Evolutionary conservation across 208 protist genomes (phyloP).

Genomic region (Crithidia acanthocephali): DNA sequence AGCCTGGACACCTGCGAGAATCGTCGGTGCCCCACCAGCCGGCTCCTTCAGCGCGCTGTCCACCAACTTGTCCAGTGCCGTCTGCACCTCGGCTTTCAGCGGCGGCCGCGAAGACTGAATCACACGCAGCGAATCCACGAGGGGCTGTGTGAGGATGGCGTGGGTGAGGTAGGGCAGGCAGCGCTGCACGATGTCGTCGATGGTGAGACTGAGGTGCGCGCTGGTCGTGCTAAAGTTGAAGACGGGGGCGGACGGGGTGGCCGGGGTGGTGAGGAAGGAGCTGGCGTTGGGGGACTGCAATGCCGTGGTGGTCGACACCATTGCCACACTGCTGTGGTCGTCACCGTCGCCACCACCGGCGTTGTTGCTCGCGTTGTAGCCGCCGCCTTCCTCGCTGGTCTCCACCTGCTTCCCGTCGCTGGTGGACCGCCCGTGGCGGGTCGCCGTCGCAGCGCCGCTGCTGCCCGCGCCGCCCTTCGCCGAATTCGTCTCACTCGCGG

Average conservation of each 20-base stretch:
- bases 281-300: constrained; percentile 5
- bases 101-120: constrained; percentile 61
- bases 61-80: constrained; percentile 72
- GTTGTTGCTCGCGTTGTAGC: constrained; percentile 3
- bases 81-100: constrained; percentile 57
- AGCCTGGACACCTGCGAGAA: not conserved
- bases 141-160: constrained; percentile 64
- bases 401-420: constrained; percentile 2
- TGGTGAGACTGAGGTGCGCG: constrained; percentile 30
- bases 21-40: not conserved
- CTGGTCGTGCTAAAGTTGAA: constrained; percentile 23
- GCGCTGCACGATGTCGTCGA: constrained; percentile 73
- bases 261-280: constrained; percentile 28
- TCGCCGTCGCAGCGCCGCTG: not conserved
- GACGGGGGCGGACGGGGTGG: constrained; percentile 18
- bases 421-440: constrained; percentile 1
- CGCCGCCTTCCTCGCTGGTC: not conserved
- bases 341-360: constrained; percentile 6
- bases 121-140: constrained; percentile 61
- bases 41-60: constrained; percentile 71
- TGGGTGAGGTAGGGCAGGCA: constrained; percentile 69
- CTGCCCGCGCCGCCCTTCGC: constrained; percentile 5
- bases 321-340: constrained; percentile 9
- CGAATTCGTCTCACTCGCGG: constrained; percentile 4
- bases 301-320: constrained; percentile 13